Evolutionary conservation across 208 protist genomes (phyloP), one percentile per base, ranked within the genome.

Genomic region (Wallacemonas sp.): DNA sequence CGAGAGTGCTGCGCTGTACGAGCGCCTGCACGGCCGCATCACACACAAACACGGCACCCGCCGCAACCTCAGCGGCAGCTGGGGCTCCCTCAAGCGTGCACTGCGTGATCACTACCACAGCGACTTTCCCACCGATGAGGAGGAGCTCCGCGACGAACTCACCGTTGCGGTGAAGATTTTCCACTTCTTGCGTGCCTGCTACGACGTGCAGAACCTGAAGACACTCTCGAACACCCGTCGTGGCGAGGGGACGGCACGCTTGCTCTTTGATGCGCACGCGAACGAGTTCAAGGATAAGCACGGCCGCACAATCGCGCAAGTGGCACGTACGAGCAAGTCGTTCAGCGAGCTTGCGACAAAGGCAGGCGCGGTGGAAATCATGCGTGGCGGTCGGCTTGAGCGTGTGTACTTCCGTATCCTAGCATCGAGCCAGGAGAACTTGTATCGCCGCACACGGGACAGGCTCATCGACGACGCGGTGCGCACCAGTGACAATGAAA

Each of bases 331-430:
- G 53, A 73, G 61, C 6, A n/a, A 44, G 22, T 77, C 58, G 15
- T 77, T 83, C 63, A 45, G 42, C 0, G 24, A 64, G 55, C 60
- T 89, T 39, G 71, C 63, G 13, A 60, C 45, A 5, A 82, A 71
- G 45, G 57, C 86, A 22, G 79, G 72, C 15, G 84, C 71, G 60
- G 78, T 89, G n/a, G 83, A 89, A 55, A 78, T 89, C 12, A 46
- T 83, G 30, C 74, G 83, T 0, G 66, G 79, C 17, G 79, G 78
- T 12, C 53, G 38, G 26, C 73, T 89, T 24, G 83, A 86, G 70
- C 66, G 71, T 2, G 79, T 85, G n/a, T 89, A 89, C 73, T 89
- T 89, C 58, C 73, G 83, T 5, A 48, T 84, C 17, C 71, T 84
- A 26, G 71, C 52, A 50, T 60, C 69, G 34, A 75, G 73, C 10